Percentiles rank a stretch among this genome's conserved stretches.
phyloP scores from a whole-genome alignment of 2,329 filamentous ascomycete species.

The Colletotrichum sp. region DNA sequence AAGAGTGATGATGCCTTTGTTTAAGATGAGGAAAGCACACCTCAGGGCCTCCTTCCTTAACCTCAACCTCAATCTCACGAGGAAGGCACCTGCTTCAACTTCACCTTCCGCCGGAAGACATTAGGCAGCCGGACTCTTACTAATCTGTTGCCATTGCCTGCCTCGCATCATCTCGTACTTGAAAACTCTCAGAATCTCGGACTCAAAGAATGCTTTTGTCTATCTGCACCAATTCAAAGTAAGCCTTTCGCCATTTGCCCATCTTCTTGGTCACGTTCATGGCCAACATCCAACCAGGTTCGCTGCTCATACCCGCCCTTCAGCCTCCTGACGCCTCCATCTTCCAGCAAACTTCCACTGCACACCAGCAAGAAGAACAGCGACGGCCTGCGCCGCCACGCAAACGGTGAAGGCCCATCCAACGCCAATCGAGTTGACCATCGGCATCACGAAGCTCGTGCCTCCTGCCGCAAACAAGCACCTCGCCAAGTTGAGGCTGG shows the following conservation, averaged over 20 bases:
- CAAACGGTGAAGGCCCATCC: constrained; percentile 47
- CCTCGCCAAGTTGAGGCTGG: constrained; percentile 56
- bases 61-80: not conserved
- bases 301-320: not conserved
- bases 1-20: not conserved
- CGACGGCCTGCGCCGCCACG: constrained; percentile 44
- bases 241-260: not conserved
- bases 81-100: not conserved
- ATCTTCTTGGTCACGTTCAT: not conserved
- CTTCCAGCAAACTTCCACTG: constrained; percentile 45
- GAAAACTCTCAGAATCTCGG: not conserved
- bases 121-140: not conserved
- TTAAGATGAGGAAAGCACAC: not conserved
- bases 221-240: not conserved
- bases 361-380: constrained; percentile 46
- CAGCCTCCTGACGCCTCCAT: constrained; percentile 36
- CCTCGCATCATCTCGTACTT: not conserved
- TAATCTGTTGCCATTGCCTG: not conserved
- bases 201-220: not conserved
- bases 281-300: not conserved
- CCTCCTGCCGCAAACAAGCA: constrained; percentile 56
- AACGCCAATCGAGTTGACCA: constrained; percentile 44
- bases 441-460: constrained; percentile 47
- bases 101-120: not conserved
- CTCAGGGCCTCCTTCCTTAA: not conserved